Conservation (phyloP, 1,284 basidiomycete genomes). For the Volvariella volvacea region DNA sequence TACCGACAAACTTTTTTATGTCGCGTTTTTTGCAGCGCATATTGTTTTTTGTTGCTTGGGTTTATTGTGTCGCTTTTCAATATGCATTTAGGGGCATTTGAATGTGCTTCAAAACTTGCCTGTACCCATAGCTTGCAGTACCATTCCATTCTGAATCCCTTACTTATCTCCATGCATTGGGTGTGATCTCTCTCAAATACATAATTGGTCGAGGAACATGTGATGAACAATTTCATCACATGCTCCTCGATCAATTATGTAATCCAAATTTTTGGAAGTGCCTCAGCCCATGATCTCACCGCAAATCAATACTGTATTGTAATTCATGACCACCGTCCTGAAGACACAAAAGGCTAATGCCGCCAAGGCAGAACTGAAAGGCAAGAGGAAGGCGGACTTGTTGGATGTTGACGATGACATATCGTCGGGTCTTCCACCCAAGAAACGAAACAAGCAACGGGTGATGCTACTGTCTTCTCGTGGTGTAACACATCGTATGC, state of each 20-base stretch:
- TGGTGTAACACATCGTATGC: constrained; percentile 94
- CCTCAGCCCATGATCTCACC: no score
- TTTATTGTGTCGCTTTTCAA: constrained; percentile 3
- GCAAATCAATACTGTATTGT: no score
- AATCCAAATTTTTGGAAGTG: no score
- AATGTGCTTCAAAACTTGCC: no score
- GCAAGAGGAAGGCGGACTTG: constrained; percentile 59
- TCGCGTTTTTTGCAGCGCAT: not conserved
- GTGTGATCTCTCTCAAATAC: no score
- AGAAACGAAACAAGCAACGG: constrained; percentile 75
- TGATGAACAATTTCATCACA: no score
- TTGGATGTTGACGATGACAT: constrained; percentile 47
- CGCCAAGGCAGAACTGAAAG: constrained; percentile 38
- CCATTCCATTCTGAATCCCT: no score
- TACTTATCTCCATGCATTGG: no score
- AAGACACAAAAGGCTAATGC: constrained; percentile 59
- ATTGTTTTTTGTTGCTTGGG: constrained; percentile 4
- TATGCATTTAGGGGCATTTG: no score
- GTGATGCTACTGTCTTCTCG: constrained; percentile 91
- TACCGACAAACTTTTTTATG: constrained; percentile 3
- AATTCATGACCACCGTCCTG: constrained; percentile 70
- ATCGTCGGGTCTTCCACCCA: constrained; percentile 24
- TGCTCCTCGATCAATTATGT: no score
- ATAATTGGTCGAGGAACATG: no score
- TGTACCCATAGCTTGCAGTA: no score